phyloP scores from a whole-genome alignment of 2,329 filamentous ascomycete genomes.

The Elsinoe batatas region DNA sequence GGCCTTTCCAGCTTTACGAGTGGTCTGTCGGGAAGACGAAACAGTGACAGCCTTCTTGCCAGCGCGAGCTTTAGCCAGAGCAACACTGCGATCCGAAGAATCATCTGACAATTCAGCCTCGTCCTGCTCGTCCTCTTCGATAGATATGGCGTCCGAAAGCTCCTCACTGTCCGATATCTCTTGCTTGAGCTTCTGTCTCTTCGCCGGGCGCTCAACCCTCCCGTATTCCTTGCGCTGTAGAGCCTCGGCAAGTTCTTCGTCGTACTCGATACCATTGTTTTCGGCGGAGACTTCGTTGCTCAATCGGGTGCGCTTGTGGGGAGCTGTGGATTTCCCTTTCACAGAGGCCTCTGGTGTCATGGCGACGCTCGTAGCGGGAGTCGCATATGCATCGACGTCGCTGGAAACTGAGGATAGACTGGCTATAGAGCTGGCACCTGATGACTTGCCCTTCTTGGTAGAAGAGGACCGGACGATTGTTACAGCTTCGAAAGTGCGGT shows the following conservation, averaged over 20 bases:
- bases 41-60: constrained; percentile 15
- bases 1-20: constrained; percentile 16
- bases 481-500: constrained; percentile 1
- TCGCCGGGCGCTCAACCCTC: constrained; percentile 18
- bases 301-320: constrained; percentile 25
- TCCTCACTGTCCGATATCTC: constrained; percentile 4
- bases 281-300: constrained; percentile 21
- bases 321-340: constrained; percentile 19
- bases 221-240: constrained; percentile 30
- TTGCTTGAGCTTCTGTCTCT: constrained; percentile 17
- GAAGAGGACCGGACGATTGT: constrained; percentile 2
- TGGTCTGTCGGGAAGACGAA: constrained; percentile 15
- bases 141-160: constrained; percentile 16
- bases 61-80: constrained; percentile 14
- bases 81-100: constrained; percentile 16
- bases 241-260: constrained; percentile 23
- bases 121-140: constrained; percentile 16
- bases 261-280: constrained; percentile 19
- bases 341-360: constrained; percentile 44
- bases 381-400: constrained; percentile 43
- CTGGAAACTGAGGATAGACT: constrained; percentile 19
- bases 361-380: constrained; percentile 51
- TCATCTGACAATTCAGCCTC: constrained; percentile 14
- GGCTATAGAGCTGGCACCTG: constrained; percentile 7
- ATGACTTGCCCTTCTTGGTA: neutral